Conservation (phyloP, 345 rosid genomes). For the sweet orange (Citrus sinensis) region DVS_A1.0 CM039162.1:29804501-29805000, state of each 20-base stretch:
- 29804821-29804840: not conserved
- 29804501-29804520: constrained; percentile 70
- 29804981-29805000: not conserved
- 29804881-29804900: not conserved
- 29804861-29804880: not conserved
- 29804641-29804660: not conserved
- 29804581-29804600: not conserved
- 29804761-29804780: not conserved
- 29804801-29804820: not conserved
- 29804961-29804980: not conserved
- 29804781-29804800: not conserved
- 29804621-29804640: not conserved
- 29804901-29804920: not conserved
- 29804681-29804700: not conserved
- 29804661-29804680: not conserved
- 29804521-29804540: constrained; percentile 61
- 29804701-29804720: not conserved
- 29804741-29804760: not conserved
- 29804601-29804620: not conserved
- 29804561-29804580: constrained; percentile 61
- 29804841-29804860: not conserved
- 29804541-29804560: constrained; percentile 68
- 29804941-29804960: not conserved
- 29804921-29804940: not conserved
- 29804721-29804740: not conserved